Conservation (phyloP, 2,329 filamentous ascomycete species). For the Alternaria sp. region DNA sequence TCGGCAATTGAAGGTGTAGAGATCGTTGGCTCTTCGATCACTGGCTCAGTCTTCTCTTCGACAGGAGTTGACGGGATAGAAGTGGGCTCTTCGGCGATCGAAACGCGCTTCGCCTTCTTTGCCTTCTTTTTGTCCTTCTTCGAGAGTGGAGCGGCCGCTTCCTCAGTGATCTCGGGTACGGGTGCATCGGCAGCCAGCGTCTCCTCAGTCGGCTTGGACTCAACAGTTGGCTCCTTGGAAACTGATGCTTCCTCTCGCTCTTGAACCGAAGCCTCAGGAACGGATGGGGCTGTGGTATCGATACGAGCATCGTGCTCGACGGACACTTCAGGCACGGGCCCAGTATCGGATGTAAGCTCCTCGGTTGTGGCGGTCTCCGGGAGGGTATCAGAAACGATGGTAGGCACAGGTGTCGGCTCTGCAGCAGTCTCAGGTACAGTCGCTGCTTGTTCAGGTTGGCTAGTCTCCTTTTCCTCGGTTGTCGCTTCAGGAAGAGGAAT, state of each 20-base stretch:
- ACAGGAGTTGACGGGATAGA: constrained; percentile 2
- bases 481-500: not conserved
- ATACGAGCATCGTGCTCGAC: not conserved
- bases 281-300: not conserved
- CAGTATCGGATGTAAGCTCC: not conserved
- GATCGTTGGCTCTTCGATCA: not conserved
- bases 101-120: constrained; percentile 26
- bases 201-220: not conserved
- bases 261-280: not conserved
- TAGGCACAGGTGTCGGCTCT: not conserved
- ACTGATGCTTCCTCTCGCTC: not conserved
- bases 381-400: not conserved
- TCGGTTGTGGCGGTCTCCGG: not conserved
- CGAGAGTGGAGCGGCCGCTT: constrained; percentile 9
- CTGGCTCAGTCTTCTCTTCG: constrained; percentile 12
- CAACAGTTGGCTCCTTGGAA: not conserved
- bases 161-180: not conserved
- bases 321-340: not conserved
- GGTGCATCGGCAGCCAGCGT: not conserved
- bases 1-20: not conserved
- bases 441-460: not conserved
- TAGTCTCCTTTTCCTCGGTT: not conserved
- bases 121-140: constrained; percentile 29
- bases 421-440: not conserved
- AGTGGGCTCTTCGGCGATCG: constrained; percentile 8